A percentile compares a stretch with the other conserved stretches of the same genome.
These are phyloP conservation scores for Colletotrichum godetiae DNA, from an alignment of 2,329 filamentous ascomycete species.

Conservation along the genomic window DNA sequence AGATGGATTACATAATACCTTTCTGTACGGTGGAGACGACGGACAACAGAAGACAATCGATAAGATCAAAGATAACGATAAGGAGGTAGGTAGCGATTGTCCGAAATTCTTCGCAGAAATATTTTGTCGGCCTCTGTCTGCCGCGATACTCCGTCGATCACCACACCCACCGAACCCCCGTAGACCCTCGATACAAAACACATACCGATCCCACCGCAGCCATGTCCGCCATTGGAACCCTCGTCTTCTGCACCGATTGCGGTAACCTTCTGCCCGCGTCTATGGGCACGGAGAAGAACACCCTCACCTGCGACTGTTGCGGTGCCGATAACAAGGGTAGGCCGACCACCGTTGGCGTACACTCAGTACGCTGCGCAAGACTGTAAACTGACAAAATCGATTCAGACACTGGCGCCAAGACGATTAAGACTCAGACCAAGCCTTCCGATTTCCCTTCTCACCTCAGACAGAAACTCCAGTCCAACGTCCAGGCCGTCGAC, in stretches of 20 bases:
- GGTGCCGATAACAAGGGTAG: slow-evolving; percentile 85
- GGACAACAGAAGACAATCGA: neutral
- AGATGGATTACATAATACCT: slow-evolving; percentile 1
- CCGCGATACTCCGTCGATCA: slow-evolving; percentile 1
- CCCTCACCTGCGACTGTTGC: slow-evolving; percentile 87
- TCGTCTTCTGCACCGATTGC: slow-evolving; percentile 94
- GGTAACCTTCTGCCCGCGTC: slow-evolving; percentile 89
- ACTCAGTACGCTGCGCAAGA: neutral
- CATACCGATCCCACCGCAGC: slow-evolving; percentile 37
- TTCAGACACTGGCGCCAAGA: slow-evolving; percentile 79
- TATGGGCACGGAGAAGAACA: slow-evolving; percentile 79
- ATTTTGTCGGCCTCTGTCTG: slow-evolving; percentile 27
- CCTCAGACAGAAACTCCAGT: slow-evolving; percentile 84
- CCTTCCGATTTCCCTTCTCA: slow-evolving; percentile 90
- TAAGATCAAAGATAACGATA: slow-evolving; percentile 10
- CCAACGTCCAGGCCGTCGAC: slow-evolving; percentile 85
- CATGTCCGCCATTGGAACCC: slow-evolving; percentile 91
- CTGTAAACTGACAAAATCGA: neutral
- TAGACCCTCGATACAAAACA: slow-evolving; percentile 23
- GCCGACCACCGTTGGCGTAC: slow-evolving; percentile 34
- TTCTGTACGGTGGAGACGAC: neutral
- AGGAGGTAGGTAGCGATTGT: neutral
- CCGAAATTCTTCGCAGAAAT: slow-evolving; percentile 31
- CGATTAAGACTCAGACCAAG: slow-evolving; percentile 85
- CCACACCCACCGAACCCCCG: slow-evolving; percentile 8